Evolutionary conservation across 139 green algal species (phyloP).

Genomic region (Closterium sp.): DNA sequence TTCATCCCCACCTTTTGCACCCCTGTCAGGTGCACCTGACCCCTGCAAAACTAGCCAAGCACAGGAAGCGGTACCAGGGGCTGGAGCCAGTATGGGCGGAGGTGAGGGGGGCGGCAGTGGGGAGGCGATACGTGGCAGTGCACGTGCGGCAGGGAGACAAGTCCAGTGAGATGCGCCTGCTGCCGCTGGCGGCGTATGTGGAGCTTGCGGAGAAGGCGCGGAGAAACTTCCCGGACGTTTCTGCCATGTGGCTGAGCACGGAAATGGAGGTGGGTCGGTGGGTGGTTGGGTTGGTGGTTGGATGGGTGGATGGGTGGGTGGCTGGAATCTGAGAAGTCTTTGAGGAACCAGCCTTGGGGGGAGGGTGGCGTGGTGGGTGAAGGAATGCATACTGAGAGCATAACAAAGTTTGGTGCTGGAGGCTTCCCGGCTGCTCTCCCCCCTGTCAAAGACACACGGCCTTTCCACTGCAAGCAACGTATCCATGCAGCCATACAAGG

Average conservation of each 20-base stretch:
- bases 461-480: no score
- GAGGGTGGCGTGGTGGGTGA: no score
- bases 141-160: conserved; percentile 34
- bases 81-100: background rate
- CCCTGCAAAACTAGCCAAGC: background rate
- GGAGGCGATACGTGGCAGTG: background rate
- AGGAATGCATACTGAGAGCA: no score
- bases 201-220: conserved; percentile 12
- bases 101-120: background rate
- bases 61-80: background rate
- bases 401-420: no score
- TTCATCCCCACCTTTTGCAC: background rate
- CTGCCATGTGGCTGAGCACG: conserved; percentile 20
- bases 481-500: no score
- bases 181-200: conserved; percentile 4
- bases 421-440: no score
- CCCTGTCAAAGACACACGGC: no score
- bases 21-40: background rate
- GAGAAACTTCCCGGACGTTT: conserved; percentile 2
- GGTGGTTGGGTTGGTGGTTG: background rate
- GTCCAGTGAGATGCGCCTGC: conserved; percentile 7
- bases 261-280: conserved; percentile 19
- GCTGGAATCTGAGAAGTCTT: no score
- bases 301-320: background rate
- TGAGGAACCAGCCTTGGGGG: no score